Conservation (phyloP, 2,329 filamentous ascomycete species). For the Pseudocercospora crystallina region DNA sequence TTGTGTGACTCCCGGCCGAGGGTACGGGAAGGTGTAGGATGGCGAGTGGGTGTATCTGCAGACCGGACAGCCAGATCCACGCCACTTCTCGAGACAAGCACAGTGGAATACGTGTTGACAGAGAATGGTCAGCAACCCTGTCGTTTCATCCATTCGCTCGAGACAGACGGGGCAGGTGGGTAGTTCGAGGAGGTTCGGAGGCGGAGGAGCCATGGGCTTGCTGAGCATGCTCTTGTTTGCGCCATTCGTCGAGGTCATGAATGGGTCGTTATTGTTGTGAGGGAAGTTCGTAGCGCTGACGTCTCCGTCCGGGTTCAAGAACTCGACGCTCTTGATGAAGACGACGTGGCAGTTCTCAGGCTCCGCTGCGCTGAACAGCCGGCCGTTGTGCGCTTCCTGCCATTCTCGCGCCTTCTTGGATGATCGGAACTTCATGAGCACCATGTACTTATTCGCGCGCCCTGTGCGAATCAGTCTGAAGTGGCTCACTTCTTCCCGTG, state of each 20-base stretch:
- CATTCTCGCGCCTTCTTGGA: constrained; percentile 73
- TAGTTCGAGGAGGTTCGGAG: constrained; percentile 82
- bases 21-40: constrained; percentile 40
- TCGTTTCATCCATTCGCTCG: constrained; percentile 97
- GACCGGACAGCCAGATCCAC: constrained; percentile 87
- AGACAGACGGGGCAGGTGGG: constrained; percentile 96
- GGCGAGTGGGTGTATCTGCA: constrained; percentile 80
- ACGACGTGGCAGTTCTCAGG: constrained; percentile 93
- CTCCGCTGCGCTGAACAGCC: constrained; percentile 73
- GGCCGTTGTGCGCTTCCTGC: constrained; percentile 86
- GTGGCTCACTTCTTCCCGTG: constrained; percentile 82
- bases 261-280: constrained; percentile 61
- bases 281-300: constrained; percentile 57
- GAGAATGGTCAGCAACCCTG: constrained; percentile 88
- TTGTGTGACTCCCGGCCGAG: constrained; percentile 26
- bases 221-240: constrained; percentile 32
- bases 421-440: constrained; percentile 88
- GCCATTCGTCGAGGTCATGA: constrained; percentile 43
- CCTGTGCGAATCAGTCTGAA: constrained; percentile 92
- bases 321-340: constrained; percentile 88
- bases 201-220: constrained; percentile 69
- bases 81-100: constrained; percentile 94
- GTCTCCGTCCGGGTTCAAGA: constrained; percentile 62
- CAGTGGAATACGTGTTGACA: constrained; percentile 99
- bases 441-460: constrained; percentile 87